phyloP scores from a whole-genome alignment of 805 yeast species.

The Wickerhamiella azymoides region DNA sequence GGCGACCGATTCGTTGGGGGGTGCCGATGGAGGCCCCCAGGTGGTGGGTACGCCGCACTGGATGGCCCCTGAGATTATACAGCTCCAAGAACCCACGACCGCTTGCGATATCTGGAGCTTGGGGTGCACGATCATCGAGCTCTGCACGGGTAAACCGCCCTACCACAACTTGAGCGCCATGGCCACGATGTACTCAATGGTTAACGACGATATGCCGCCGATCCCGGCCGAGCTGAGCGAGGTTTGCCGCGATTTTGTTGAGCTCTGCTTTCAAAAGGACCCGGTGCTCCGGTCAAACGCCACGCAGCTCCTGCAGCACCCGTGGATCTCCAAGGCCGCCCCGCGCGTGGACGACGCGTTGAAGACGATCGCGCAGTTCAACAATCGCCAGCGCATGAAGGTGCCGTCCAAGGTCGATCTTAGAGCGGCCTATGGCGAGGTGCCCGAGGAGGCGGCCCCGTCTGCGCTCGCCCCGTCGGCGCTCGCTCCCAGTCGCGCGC shows the following conservation, averaged over 20 bases:
- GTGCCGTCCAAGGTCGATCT: slow-evolving; percentile 17
- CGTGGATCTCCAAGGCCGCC: slow-evolving; percentile 37
- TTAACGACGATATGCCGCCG: slow-evolving; percentile 57
- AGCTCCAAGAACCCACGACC: slow-evolving; percentile 58
- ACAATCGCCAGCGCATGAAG: slow-evolving; percentile 15
- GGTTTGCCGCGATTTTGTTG: slow-evolving; percentile 41
- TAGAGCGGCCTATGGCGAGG: slow-evolving; percentile 7
- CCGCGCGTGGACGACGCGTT: slow-evolving; percentile 18
- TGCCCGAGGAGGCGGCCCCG: not conserved
- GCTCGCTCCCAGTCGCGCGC: not conserved
- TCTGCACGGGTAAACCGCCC: slow-evolving; percentile 78
- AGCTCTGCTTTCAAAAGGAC: slow-evolving; percentile 58
- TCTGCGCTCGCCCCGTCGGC: not conserved
- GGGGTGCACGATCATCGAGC: slow-evolving; percentile 88
- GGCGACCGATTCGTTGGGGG: slow-evolving; percentile 31
- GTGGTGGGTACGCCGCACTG: slow-evolving; percentile 85
- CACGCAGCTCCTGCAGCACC: slow-evolving; percentile 38
- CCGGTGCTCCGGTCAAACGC: slow-evolving; percentile 49
- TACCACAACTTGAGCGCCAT: slow-evolving; percentile 61
- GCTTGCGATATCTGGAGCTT: slow-evolving; percentile 77
- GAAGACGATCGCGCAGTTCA: slow-evolving; percentile 22
- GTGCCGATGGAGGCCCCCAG: slow-evolving; percentile 9
- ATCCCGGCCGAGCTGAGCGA: slow-evolving; percentile 38
- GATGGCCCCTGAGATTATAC: slow-evolving; percentile 97
- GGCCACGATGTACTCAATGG: slow-evolving; percentile 75